Conservation (phyloP, 441 rosid species). For the Pelargonium fulgidum region DNA sequence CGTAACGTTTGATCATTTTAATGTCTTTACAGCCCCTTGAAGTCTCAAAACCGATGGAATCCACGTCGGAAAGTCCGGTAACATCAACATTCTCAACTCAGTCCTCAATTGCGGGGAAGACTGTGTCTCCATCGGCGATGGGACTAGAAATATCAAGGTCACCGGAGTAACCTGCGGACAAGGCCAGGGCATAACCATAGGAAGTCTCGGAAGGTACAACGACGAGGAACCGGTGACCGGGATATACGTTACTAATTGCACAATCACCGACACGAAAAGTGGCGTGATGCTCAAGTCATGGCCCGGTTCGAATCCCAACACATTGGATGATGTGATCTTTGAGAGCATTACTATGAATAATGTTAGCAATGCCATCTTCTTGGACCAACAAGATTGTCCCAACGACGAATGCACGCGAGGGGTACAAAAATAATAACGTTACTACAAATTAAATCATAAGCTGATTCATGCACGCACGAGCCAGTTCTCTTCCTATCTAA, state of each 20-base stretch:
- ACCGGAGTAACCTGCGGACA: slow-evolving; percentile 14
- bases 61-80: neutral
- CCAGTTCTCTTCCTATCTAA: too few relatives aligned
- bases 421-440: neutral
- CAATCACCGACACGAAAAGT: neutral
- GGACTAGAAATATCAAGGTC: slow-evolving; percentile 4
- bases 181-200: slow-evolving; percentile 17
- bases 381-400: neutral
- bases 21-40: neutral
- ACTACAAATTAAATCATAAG: too few relatives aligned
- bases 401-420: neutral
- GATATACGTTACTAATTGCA: slow-evolving; percentile 10
- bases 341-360: slow-evolving; percentile 12
- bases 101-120: slow-evolving; percentile 14
- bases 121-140: slow-evolving; percentile 12
- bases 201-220: slow-evolving; percentile 14
- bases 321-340: slow-evolving; percentile 4
- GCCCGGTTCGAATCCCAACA: neutral
- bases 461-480: too few relatives aligned
- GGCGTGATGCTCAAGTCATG: slow-evolving; percentile 16
- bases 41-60: slow-evolving; percentile 15
- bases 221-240: slow-evolving; percentile 14
- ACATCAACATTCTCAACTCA: neutral
- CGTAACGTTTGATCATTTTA: neutral
- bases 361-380: slow-evolving; percentile 6